Base-by-base conservation (phyloP, 2,329 filamentous ascomycete genomes). In the Byssothecium circinans region DNA sequence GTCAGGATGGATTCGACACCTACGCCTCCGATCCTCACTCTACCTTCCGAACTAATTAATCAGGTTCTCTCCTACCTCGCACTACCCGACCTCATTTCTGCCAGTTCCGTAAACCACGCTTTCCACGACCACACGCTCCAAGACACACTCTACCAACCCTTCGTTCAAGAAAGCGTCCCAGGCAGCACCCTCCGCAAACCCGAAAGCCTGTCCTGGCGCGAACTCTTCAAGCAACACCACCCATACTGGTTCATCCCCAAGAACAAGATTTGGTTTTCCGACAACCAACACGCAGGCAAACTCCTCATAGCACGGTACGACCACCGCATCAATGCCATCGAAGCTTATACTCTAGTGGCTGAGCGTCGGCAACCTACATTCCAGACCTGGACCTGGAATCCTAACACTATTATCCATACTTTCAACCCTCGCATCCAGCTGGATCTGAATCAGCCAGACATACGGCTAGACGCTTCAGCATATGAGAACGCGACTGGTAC, bases 241-340 rank as follows among this genome's bases (percentile, higher is more conserved):
- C 86, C 87, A 0, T 83, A 86, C 60, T 96, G 91, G 91, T 96
- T 95, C 62, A 76, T 96, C 1, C 79, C 88, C 0, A 83, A 81
- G 42, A 78, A 88, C 65, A 91, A 88, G 69, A 76, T 96, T 54
- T 96, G 91, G 91, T 92, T 96, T 63, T 82, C 84, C 49, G 89
- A 96, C 68, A 79, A 77, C 2, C 80, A 85, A 23, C 78, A 89
- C 39, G 85, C 81, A 1, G 91, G 91, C 0, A 87, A 87, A 64
- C 70, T 96, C 34, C 78, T 95, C 20, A 64, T 96, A 32, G 79
- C 81, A n/a, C 84, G 88, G 11, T 96, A 91, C 62, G 84, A 96
- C 64, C 81, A 84, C 37, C 74, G 81, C 3, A 78, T 82, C 35
- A 87, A 86, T 14, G 85, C 84, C 58, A 95, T 96, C 46, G 88